These are phyloP conservation scores for Seminavis robusta DNA, from an alignment of 108 stramenopile species.

Conservation along the genomic window DNA sequence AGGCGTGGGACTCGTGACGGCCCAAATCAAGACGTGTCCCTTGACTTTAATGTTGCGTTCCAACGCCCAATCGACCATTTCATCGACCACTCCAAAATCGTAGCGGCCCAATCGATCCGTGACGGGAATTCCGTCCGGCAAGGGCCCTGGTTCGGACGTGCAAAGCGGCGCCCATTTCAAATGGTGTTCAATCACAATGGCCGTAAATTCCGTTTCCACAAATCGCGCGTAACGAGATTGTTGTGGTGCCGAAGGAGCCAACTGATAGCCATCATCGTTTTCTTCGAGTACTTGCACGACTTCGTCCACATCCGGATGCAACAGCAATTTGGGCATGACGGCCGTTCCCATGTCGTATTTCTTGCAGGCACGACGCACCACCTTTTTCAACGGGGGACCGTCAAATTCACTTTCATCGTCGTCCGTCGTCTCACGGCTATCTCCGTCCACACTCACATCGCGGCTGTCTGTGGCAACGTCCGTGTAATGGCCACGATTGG, in stretches of 20 bases:
- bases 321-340: constrained; percentile 71
- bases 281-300: constrained; percentile 9
- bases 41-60: constrained; percentile 71
- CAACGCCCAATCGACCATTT: constrained; percentile 86
- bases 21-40: constrained; percentile 88
- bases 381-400: constrained; percentile 42
- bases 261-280: constrained; percentile 13
- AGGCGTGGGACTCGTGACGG: constrained; percentile 71
- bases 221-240: constrained; percentile 51
- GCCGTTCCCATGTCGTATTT: constrained; percentile 76
- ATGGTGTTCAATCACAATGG: constrained; percentile 88
- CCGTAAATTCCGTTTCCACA: constrained; percentile 79
- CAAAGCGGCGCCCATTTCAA: constrained; percentile 85
- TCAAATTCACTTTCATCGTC: constrained; percentile 4
- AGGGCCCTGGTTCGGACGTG: constrained; percentile 57
- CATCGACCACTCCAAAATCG: constrained; percentile 82
- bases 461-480: too few relatives aligned
- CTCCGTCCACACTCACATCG: too few relatives aligned
- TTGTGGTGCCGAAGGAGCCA: constrained; percentile 5
- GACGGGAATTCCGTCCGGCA: constrained; percentile 37
- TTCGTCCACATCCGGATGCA: constrained; percentile 37
- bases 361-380: constrained; percentile 48
- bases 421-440: constrained; percentile 5
- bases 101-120: constrained; percentile 68
- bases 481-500: too few relatives aligned